Evolutionary conservation across 371 early-diverging fungal genomes (phyloP), one percentile per base, ranked within the genome.

Genomic region (Apophysomyces elegans): DNA sequence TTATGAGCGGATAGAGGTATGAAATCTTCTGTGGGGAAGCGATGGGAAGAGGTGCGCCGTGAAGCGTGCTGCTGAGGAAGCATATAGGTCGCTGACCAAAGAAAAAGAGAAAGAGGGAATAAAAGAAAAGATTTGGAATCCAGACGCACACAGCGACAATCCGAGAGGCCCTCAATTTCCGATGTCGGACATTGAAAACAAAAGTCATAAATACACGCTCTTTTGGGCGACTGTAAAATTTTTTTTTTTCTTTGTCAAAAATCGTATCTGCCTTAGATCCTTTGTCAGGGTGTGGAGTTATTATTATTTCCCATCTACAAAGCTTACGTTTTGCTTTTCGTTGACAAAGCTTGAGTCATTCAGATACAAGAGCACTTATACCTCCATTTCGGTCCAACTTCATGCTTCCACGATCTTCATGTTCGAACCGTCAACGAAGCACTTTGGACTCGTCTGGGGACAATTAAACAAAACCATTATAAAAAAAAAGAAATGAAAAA

Each of bases 321-420:
- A 74, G 74, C 74, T 60, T 72, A 63, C 59, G 62, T 61, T 68
- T 66, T 67, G 72, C 66, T 68, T 56, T 70, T 67, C 66, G 66
- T 78, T 78, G 78, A 78, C 73, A 78, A 73, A 78, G 78, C 78
- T 69, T 78, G 78, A 78, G 78, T 78, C 78, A 78, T 78, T 66
- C 75, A 75, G 78, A 75, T 71, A 78, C 75, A 60, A 78, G 78
- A 78, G 64, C 59, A 57, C 67, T 32, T 78, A 70, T 78, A 78
- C 78, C 78, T 78, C 78, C 78, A 75, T 50, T 62, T 41, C 58
- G 78, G 59, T 78, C 78, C 78, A 61, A 61, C 47, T 68, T 59
- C 47, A 61, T 65, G 47, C 59, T 32, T 60, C 58, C 35, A 8
- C 32, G 26, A 38, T 43, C 35, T 62, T 45, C 38, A 18, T 39